Evolutionary conservation across 352 stramenopile genomes (phyloP).

Genomic region (Phytophthora kernoviae): DNA sequence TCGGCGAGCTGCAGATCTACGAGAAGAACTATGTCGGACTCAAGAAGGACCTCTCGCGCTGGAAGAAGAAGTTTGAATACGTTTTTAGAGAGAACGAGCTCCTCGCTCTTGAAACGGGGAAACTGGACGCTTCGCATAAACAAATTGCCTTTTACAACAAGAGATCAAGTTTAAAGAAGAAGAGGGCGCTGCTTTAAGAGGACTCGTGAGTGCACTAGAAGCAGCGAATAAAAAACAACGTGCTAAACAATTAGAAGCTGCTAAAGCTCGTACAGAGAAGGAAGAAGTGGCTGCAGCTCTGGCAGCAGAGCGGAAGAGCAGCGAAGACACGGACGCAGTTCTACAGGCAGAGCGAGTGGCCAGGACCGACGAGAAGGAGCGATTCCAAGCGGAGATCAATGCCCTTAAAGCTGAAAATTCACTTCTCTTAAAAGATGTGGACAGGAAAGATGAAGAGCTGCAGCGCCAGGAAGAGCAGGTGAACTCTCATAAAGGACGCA

Average conservation of each 20-base stretch:
- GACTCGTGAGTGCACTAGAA: conserved; percentile 77
- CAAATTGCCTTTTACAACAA: conserved; percentile 86
- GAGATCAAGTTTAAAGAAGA: conserved; percentile 89
- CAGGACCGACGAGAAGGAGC: conserved; percentile 52
- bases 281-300: conserved; percentile 28
- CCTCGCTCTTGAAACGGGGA: conserved; percentile 80
- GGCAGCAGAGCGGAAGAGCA: conserved; percentile 37
- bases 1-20: conserved; percentile 84
- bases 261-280: conserved; percentile 33
- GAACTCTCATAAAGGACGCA: conserved; percentile 62
- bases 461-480: conserved; percentile 75
- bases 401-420: conserved; percentile 74
- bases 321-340: conserved; percentile 47
- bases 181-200: conserved; percentile 71
- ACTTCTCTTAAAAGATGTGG: conserved; percentile 75
- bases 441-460: conserved; percentile 67
- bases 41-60: conserved; percentile 78
- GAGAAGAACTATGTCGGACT: conserved; percentile 78
- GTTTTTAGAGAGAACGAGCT: conserved; percentile 89
- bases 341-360: conserved; percentile 31
- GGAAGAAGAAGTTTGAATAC: conserved; percentile 91
- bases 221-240: conserved; percentile 83
- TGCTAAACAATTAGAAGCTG: conserved; percentile 64
- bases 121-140: conserved; percentile 84
- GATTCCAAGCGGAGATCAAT: conserved; percentile 50